phyloP scores from a whole-genome alignment of 495 filamentous ascomycete genomes.

The Trichoderma asperelloides region DNA sequence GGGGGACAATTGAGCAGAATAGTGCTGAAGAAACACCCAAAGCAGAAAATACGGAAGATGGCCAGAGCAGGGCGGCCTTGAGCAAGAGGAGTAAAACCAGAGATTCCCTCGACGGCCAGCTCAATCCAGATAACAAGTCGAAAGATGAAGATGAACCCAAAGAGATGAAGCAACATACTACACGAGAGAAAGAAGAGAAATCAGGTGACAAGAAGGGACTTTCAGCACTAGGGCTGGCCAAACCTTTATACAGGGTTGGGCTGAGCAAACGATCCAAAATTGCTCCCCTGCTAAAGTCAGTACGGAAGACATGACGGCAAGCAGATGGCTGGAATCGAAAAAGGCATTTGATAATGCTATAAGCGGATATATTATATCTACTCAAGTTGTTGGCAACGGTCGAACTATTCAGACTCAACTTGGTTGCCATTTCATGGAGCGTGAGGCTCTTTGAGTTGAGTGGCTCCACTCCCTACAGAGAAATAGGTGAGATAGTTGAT shows the following conservation, averaged over 20 bases:
- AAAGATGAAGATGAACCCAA: not conserved
- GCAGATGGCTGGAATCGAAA: not conserved
- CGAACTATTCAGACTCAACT: not conserved
- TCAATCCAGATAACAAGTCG: not conserved
- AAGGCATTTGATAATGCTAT: not conserved
- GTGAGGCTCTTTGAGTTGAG: not conserved
- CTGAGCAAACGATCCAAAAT: constrained; percentile 58
- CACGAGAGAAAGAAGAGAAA: not conserved
- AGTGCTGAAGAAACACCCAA: not conserved
- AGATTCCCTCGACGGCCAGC: not conserved
- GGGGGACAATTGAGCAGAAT: not conserved
- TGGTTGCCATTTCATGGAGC: not conserved
- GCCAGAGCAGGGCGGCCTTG: not conserved
- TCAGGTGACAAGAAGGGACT: not conserved
- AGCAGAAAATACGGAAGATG: not conserved
- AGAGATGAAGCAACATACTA: not conserved
- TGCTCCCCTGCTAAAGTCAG: constrained; percentile 53
- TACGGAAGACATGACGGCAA: constrained; percentile 35
- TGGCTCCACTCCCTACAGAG: not conserved
- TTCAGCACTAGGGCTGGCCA: constrained; percentile 16
- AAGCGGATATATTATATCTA: not conserved
- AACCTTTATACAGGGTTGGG: constrained; percentile 56
- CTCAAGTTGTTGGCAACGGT: not conserved
- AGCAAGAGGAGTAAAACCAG: not conserved
- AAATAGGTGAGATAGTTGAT: not conserved